phyloP scores from a whole-genome alignment of 1,284 basidiomycete species.

The Bjerkandera adusta region DNA sequence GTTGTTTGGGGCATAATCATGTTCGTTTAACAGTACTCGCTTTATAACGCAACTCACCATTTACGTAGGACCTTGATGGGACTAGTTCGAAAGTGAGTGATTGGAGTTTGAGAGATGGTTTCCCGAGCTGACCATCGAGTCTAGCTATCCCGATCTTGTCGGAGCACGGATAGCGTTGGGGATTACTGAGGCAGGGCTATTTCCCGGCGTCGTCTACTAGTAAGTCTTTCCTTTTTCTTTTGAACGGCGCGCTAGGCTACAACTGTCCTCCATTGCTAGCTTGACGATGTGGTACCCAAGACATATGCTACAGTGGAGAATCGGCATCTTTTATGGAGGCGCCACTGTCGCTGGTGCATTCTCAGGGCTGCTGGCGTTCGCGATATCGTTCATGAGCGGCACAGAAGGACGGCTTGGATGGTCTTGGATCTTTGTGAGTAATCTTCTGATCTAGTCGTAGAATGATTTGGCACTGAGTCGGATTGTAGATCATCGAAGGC shows the following conservation, averaged over 20 bases:
- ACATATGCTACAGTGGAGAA: conserved; percentile 32
- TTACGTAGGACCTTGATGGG: conserved; percentile 57
- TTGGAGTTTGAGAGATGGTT: not conserved
- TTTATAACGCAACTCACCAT: conserved; percentile 39
- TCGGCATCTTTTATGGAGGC: conserved; percentile 37
- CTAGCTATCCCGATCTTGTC: conserved; percentile 59
- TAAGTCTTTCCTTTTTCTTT: conserved; percentile 17
- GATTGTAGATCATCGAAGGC: conserved; percentile 48
- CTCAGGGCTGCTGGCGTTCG: conserved; percentile 35
- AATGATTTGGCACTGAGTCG: not conserved
- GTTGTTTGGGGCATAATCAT: conserved; percentile 28
- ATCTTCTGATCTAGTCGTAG: not conserved
- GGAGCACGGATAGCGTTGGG: conserved; percentile 60
- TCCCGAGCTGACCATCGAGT: conserved; percentile 2
- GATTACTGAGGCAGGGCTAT: conserved; percentile 66
- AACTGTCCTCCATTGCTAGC: conserved; percentile 13
- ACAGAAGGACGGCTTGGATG: conserved; percentile 34
- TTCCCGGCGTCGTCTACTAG: conserved; percentile 70
- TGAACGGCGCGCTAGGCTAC: not conserved
- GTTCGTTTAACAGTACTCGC: conserved; percentile 47
- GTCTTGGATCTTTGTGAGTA: conserved; percentile 43
- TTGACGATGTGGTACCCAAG: conserved; percentile 35
- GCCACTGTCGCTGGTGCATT: conserved; percentile 26
- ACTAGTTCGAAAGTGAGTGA: conserved; percentile 54
- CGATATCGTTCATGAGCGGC: conserved; percentile 36